Conservation (phyloP, 306 rosid genomes). For the Trichosanthes cucumerina region DNA sequence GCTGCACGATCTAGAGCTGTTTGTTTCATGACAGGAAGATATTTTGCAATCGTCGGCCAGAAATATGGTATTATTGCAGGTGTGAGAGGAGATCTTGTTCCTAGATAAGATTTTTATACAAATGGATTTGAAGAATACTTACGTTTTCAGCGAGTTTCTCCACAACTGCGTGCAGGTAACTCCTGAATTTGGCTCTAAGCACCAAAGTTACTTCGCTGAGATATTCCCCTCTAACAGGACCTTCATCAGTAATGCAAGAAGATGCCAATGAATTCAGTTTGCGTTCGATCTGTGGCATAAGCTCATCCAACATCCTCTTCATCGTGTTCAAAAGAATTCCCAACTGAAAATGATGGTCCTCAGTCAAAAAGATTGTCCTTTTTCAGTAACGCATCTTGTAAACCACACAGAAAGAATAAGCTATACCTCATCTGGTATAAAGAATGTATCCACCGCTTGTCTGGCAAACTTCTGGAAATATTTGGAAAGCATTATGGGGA, state of each 20-base stretch:
- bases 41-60: neutral
- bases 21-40: neutral
- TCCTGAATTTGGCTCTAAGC: constrained; percentile 88
- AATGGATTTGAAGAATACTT: constrained; percentile 21
- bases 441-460: constrained; percentile 46
- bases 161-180: constrained; percentile 72
- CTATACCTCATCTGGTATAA: constrained; percentile 67
- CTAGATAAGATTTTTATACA: neutral
- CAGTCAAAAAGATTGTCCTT: neutral
- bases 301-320: constrained; percentile 78
- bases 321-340: constrained; percentile 77
- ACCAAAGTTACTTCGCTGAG: constrained; percentile 94
- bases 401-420: neutral
- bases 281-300: constrained; percentile 74
- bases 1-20: neutral
- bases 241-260: constrained; percentile 71
- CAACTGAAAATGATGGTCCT: constrained; percentile 41
- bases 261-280: constrained; percentile 77
- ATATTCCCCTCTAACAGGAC: constrained; percentile 71
- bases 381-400: constrained; percentile 12
- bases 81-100: neutral
- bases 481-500: constrained; percentile 79
- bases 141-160: constrained; percentile 89
- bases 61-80: neutral
- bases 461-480: constrained; percentile 91